Base-by-base conservation (phyloP, 225 moss, liverwort and hornwort genomes). In the Climacium dendroides region DNA sequence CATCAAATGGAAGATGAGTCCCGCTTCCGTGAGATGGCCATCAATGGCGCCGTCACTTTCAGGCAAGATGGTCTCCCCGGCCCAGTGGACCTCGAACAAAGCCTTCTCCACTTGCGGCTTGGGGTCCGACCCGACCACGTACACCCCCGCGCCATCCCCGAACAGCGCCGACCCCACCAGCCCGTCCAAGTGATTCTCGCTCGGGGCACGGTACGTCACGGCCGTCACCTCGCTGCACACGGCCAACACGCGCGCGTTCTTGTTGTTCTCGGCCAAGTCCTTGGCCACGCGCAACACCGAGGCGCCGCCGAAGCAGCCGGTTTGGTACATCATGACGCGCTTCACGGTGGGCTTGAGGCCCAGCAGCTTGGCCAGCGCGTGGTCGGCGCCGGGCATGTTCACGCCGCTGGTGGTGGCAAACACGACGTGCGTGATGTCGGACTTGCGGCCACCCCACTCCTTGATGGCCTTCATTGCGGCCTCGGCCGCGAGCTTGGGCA, bases 371-470 rank as follows among this genome's bases (percentile, higher is more conserved):
- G 91, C 85, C 65, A 94, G 83, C 19, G 91, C 91, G 75, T 93
- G 93, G 85, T 92, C 92, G 13, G 94, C 92, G 57, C 91, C 92
- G 37, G 92, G 92, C 94, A 92, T 91, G 91, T 91, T 91, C 58
- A 93, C 91, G 19, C 93, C 93, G 71, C 92, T 92, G 60, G 93
- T 91, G 87, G 93, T 91, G 77, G 90, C 93, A 23, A 94, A 94
- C 3, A 90, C 91, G 47, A 94, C 77, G 66, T 94, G 94, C 11
- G 91, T 93, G 85, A 92, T 92, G 79, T 88, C 90, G n/a, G 71
- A 58, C 83, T 83, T 83, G 41, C 83, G 83, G 1, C 83, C 83
- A 5, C 83, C 72, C 83, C 83, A 72, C 83, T 84, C 83, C 72
- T 84, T 57, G 83, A 84, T 84, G 72, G 83, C 83, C 54, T 76